phyloP scores from a whole-genome alignment of 2,329 filamentous ascomycete genomes.

The Dactylellina cionopaga region DNA sequence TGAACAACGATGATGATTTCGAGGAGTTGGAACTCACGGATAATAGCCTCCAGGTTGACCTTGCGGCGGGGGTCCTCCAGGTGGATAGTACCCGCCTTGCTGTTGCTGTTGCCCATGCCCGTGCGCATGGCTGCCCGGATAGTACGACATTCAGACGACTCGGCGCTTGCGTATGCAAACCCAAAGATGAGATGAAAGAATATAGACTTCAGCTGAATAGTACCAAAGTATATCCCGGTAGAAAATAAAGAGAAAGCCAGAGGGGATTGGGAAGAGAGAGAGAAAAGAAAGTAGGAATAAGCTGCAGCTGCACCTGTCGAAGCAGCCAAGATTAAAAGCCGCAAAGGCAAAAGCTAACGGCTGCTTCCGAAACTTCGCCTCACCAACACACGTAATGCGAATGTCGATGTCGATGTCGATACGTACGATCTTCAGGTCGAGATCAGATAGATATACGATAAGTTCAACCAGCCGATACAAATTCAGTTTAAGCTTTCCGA shows the following conservation, averaged over 20 bases:
- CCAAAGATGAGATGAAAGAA: neutral
- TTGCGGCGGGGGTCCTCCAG: constrained; percentile 37
- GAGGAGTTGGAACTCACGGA: constrained; percentile 12
- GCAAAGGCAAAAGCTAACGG: constrained; percentile 13
- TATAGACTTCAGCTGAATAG: too few relatives aligned
- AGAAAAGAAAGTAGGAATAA: neutral
- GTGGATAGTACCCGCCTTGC: constrained; percentile 39
- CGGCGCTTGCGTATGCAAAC: constrained; percentile 24
- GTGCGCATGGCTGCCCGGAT: constrained; percentile 39
- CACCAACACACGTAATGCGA: too few relatives aligned
- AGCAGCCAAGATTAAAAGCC: constrained; percentile 34
- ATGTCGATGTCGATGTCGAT: too few relatives aligned
- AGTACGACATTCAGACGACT: constrained; percentile 49
- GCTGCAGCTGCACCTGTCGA: constrained; percentile 26
- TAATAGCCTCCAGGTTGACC: constrained; percentile 50
- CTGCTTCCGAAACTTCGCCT: constrained; percentile 28
- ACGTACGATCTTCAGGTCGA: too few relatives aligned
- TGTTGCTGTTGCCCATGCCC: constrained; percentile 31
- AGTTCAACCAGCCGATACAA: too few relatives aligned
- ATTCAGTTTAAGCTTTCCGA: neutral
- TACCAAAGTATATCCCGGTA: too few relatives aligned
- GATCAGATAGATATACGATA: too few relatives aligned
- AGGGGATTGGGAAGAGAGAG: neutral
- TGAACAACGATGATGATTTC: neutral
- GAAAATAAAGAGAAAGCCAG: neutral